A percentile compares a stretch with the other conserved stretches of the same genome.
Conservation (phyloP, 176 grass and related monocot species). For the Carex parvula region DNA sequence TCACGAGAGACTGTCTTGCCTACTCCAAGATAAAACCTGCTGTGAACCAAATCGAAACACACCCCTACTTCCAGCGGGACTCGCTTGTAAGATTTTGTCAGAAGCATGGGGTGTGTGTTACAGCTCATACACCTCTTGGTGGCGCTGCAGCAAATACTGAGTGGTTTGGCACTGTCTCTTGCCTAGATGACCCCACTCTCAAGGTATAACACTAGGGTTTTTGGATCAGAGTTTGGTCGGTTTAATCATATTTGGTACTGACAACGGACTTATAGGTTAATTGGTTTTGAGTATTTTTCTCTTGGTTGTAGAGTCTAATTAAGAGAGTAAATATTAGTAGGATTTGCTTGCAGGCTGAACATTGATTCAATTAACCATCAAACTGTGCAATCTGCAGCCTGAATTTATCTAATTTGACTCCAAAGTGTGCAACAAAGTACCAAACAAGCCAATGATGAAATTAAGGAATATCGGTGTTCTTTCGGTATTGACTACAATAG, state of each 20-base stretch:
- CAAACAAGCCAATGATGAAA: neutral
- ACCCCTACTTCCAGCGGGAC: conserved; percentile 89
- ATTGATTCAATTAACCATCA: neutral
- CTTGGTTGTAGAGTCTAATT: neutral
- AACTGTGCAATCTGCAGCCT: neutral
- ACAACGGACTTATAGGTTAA: neutral
- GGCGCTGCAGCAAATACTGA: conserved; percentile 74
- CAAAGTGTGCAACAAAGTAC: neutral
- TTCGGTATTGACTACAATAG: neutral
- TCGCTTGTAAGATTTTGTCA: conserved; percentile 97
- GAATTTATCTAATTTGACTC: neutral
- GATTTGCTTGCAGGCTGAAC: neutral
- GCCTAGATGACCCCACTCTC: conserved; percentile 74
- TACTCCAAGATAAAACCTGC: conserved; percentile 91
- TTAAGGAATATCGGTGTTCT: neutral
- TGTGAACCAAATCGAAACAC: conserved; percentile 88
- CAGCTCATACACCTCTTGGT: conserved; percentile 80
- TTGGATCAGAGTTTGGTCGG: neutral
- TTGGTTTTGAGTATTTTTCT: neutral
- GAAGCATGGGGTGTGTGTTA: conserved; percentile 78
- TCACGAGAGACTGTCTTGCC: conserved; percentile 74
- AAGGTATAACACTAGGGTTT: conserved; percentile 36
- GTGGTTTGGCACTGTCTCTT: conserved; percentile 77
- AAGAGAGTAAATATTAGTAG: neutral
- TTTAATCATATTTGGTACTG: neutral